phyloP scores from a whole-genome alignment of 2,329 filamentous ascomycete genomes.

The Blastomyces parvus region DNA sequence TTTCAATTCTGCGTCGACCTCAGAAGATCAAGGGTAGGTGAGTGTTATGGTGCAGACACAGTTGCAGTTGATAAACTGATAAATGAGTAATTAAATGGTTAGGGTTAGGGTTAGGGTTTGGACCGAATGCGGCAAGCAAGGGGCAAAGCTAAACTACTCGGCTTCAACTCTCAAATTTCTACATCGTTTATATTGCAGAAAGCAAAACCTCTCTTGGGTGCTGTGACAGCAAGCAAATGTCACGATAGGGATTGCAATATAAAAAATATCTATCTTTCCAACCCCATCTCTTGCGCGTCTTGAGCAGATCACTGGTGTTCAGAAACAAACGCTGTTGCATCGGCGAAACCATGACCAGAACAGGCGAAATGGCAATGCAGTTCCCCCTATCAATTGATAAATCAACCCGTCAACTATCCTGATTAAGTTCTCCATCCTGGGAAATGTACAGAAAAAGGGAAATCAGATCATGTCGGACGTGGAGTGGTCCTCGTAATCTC shows the following conservation, averaged over 20 bases:
- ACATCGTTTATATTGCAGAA: neutral
- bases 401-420: neutral
- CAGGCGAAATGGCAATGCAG: neutral
- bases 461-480: neutral
- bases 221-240: neutral
- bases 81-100: too few species aligned
- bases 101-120: neutral
- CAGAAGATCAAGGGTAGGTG: too few species aligned
- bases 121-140: neutral
- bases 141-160: too few species aligned
- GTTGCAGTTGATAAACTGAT: too few species aligned
- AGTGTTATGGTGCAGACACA: too few species aligned
- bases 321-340: neutral
- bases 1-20: too few species aligned
- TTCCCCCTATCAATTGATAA: neutral
- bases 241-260: too few species aligned
- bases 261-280: neutral
- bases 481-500: neutral
- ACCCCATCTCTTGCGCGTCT: neutral
- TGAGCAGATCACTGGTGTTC: neutral
- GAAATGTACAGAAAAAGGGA: neutral
- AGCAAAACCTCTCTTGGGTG: neutral
- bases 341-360: constrained; percentile 3
- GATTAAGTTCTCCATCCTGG: neutral
- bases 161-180: neutral